These are phyloP conservation scores for Teratosphaeria viscida DNA, from an alignment of 2,329 filamentous ascomycete genomes.

Conservation along the genomic window DNA sequence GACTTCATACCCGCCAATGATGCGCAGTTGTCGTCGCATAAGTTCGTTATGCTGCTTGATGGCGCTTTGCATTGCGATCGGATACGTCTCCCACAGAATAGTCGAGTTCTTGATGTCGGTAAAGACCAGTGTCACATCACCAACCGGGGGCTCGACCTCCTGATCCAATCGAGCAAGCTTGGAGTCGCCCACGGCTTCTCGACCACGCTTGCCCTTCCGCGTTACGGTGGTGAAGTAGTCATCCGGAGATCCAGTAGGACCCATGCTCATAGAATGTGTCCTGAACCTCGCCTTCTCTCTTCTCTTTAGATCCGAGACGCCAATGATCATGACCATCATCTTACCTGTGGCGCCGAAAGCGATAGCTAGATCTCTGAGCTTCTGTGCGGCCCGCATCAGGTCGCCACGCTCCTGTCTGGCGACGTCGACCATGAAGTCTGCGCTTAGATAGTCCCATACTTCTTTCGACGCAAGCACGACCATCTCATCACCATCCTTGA, in stretches of 20 bases:
- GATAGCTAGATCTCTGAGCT: constrained; percentile 87
- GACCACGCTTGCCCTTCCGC: constrained; percentile 52
- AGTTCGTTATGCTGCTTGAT: constrained; percentile 97
- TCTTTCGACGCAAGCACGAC: constrained; percentile 84
- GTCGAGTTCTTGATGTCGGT: constrained; percentile 99
- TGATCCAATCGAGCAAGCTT: constrained; percentile 76
- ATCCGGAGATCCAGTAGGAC: constrained; percentile 62
- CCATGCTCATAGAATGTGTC: constrained; percentile 76
- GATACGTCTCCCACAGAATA: constrained; percentile 88
- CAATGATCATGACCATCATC: constrained; percentile 98
- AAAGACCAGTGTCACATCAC: constrained; percentile 87
- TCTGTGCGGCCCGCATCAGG: constrained; percentile 89
- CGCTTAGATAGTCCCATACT: constrained; percentile 88
- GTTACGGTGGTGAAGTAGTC: constrained; percentile 53
- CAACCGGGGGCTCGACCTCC: constrained; percentile 83
- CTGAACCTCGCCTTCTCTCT: constrained; percentile 65
- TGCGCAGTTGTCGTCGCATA: constrained; percentile 83
- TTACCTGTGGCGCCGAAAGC: constrained; percentile 89
- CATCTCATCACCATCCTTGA: constrained; percentile 86
- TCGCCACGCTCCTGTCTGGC: constrained; percentile 77
- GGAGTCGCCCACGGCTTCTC: constrained; percentile 62
- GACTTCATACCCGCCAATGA: constrained; percentile 95
- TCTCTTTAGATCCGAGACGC: constrained; percentile 80
- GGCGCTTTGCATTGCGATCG: constrained; percentile 87
- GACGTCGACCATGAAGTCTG: constrained; percentile 84